phyloP scores from a whole-genome alignment of 495 filamentous ascomycete genomes.

The Podospora comata region DNA sequence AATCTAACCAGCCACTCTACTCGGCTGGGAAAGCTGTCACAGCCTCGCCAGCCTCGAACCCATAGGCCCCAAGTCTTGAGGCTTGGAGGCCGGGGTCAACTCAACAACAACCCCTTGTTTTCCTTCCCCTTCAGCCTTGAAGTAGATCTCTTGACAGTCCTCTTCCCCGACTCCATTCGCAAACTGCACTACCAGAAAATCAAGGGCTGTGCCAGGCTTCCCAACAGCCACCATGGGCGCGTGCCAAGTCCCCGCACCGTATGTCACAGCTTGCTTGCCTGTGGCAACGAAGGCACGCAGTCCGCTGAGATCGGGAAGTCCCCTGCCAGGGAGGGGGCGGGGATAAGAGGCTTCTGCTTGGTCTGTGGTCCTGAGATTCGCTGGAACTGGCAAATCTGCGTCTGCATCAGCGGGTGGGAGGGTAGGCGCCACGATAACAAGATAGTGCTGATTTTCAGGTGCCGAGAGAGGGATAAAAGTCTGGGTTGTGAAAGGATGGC shows the following conservation, averaged over 20 bases:
- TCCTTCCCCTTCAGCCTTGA: slow-evolving; percentile 21
- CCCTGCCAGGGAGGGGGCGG: slow-evolving; percentile 46
- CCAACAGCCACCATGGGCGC: slow-evolving; percentile 94
- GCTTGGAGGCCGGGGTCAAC: slow-evolving; percentile 8
- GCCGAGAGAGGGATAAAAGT: slow-evolving; percentile 81
- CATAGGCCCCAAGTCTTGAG: not conserved
- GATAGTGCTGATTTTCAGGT: slow-evolving; percentile 51
- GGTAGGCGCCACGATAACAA: slow-evolving; percentile 91
- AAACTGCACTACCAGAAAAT: slow-evolving; percentile 85
- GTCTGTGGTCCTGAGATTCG: slow-evolving; percentile 10
- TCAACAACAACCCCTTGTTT: slow-evolving; percentile 13
- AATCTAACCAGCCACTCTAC: no score
- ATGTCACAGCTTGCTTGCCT: slow-evolving; percentile 84
- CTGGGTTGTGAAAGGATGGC: slow-evolving; percentile 91
- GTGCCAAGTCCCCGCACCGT: slow-evolving; percentile 92
- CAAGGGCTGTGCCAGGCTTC: slow-evolving; percentile 54
- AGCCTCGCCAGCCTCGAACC: slow-evolving; percentile 8
- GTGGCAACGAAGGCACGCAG: slow-evolving; percentile 75
- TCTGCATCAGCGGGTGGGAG: slow-evolving; percentile 40
- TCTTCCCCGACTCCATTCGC: slow-evolving; percentile 79
- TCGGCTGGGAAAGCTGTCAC: not conserved
- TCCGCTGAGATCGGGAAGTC: slow-evolving; percentile 69
- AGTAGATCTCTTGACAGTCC: slow-evolving; percentile 81
- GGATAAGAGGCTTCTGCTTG: not conserved
- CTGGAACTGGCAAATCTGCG: slow-evolving; percentile 36